These are phyloP conservation scores for Russula sp. DNA, from an alignment of 768 basidiomycete genomes.

Conservation along the genomic window DNA sequence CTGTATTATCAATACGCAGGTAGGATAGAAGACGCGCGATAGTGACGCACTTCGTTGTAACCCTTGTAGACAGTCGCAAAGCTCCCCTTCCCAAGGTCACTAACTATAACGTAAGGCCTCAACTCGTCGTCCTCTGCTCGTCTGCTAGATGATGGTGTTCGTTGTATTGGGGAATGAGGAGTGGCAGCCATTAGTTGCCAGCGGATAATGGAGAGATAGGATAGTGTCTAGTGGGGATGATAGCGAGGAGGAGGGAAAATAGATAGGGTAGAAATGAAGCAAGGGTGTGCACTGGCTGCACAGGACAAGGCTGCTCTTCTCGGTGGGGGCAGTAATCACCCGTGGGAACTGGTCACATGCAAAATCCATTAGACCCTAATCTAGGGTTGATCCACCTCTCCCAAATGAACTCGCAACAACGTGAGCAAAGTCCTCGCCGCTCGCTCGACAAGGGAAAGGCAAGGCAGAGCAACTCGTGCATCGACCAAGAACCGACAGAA, in stretches of 20 bases:
- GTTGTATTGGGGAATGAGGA: conserved; percentile 12
- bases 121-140: conserved; percentile 63
- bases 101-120: conserved; percentile 72
- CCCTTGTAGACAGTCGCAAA: conserved; percentile 97
- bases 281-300: not conserved
- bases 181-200: conserved; percentile 6
- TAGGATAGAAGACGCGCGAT: not conserved
- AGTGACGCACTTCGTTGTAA: conserved; percentile 73
- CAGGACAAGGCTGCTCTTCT: not conserved
- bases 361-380: not conserved
- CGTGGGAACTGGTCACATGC: conserved; percentile 11
- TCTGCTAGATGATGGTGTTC: conserved; percentile 19
- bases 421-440: not conserved
- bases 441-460: conserved; percentile 53
- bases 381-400: not conserved
- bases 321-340: not conserved
- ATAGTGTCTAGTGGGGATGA: not conserved
- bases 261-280: not conserved
- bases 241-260: not conserved
- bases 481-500: conserved; percentile 44
- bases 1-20: not conserved
- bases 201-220: not conserved
- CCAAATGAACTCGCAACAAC: not conserved
- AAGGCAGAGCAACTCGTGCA: conserved; percentile 37
- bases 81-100: conserved; percentile 83